These are phyloP conservation scores for Aspergillus nomiae DNA, from an alignment of 2,329 filamentous ascomycete genomes.

Conservation along the genomic window DNA sequence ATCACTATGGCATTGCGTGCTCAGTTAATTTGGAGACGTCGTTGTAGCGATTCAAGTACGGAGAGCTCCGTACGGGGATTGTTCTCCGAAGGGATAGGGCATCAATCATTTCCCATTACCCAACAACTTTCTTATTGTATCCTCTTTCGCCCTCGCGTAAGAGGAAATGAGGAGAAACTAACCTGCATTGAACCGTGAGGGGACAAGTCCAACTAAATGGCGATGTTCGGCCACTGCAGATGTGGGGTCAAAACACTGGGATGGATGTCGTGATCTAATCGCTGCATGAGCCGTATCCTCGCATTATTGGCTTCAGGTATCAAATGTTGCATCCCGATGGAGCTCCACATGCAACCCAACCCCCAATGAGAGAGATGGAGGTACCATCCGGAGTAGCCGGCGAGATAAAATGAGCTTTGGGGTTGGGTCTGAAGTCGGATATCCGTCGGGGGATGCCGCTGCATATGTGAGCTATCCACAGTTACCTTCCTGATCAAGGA, in stretches of 20 bases:
- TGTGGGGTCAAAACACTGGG: not conserved
- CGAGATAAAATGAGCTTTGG: not conserved
- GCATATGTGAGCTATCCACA: not conserved
- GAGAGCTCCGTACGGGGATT: not conserved
- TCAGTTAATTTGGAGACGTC: not conserved
- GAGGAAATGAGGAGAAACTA: not conserved
- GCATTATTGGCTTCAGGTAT: not conserved
- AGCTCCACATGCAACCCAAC: not conserved
- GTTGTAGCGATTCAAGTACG: not conserved
- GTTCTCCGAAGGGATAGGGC: not conserved
- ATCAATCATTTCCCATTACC: not conserved
- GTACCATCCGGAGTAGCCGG: not conserved
- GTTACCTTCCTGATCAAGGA: not conserved
- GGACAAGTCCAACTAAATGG: not conserved
- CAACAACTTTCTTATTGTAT: not conserved
- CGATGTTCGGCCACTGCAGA: not conserved
- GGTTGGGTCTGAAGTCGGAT: not conserved
- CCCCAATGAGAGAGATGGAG: too few species aligned
- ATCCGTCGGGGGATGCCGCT: not conserved
- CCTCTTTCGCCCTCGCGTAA: not conserved
- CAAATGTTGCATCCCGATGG: not conserved
- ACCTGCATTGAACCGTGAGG: not conserved
- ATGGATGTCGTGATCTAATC: not conserved
- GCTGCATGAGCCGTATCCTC: not conserved
- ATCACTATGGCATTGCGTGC: not conserved